phyloP scores from a whole-genome alignment of 2,329 filamentous ascomycete genomes.

The Fusarium sulawesiense region DNA sequence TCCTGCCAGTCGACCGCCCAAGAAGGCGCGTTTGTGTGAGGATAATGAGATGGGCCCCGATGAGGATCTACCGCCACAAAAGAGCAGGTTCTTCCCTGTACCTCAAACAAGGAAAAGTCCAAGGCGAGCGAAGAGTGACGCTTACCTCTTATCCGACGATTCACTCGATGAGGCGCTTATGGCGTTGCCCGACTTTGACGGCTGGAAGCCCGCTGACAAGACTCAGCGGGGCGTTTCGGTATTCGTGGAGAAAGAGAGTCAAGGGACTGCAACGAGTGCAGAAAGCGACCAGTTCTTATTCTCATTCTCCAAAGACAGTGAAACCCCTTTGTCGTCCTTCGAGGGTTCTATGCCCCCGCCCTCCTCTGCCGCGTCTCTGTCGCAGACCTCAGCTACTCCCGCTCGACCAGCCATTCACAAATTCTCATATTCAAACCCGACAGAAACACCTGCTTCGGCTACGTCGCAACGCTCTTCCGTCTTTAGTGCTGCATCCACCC shows the following conservation, averaged over 20 bases:
- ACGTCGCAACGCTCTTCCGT: conserved; percentile 51
- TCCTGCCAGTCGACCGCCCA: conserved; percentile 58
- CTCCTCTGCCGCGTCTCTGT: conserved; percentile 32
- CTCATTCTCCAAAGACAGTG: conserved; percentile 27
- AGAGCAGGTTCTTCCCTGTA: conserved; percentile 66
- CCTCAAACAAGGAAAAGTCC: conserved; percentile 45
- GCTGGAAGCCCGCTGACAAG: conserved; percentile 57
- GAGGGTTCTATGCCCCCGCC: conserved; percentile 48
- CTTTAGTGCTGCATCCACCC: conserved; percentile 52
- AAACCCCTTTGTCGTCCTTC: conserved; percentile 40
- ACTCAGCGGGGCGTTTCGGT: conserved; percentile 55
- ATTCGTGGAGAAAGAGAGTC: conserved; percentile 57
- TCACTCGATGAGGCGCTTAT: conserved; percentile 66
- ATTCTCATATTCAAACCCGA: conserved; percentile 50
- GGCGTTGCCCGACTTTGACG: conserved; percentile 63
- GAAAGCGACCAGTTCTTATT: conserved; percentile 40
- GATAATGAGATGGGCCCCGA: conserved; percentile 56
- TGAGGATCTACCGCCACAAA: conserved; percentile 54
- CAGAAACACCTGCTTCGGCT: conserved; percentile 52
- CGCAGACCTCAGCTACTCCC: conserved; percentile 47
- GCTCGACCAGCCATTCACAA: conserved; percentile 48
- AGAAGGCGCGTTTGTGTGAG: conserved; percentile 67
- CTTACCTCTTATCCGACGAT: conserved; percentile 65
- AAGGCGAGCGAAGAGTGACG: conserved; percentile 52
- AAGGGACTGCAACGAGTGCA: conserved; percentile 36